Conservation (phyloP, 75 land plant genomes). For the Azolla pinnata region DNA sequence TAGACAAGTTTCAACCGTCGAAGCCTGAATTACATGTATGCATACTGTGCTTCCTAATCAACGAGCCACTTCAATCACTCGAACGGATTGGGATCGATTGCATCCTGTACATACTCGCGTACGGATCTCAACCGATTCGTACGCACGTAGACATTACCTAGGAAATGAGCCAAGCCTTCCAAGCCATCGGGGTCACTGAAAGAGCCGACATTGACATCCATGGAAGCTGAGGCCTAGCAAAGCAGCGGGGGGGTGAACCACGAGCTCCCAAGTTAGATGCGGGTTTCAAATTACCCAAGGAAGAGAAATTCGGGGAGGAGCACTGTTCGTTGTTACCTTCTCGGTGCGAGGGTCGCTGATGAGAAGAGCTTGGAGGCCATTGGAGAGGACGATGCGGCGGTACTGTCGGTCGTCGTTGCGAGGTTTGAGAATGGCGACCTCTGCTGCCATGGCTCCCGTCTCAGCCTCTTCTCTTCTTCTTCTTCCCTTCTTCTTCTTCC, state of each 20-base stretch:
- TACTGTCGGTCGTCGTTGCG: slow-evolving; percentile 72
- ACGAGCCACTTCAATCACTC: too few relatives aligned
- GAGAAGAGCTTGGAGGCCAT: slow-evolving; percentile 71
- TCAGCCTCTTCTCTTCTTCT: too few relatives aligned
- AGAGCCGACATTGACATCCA: slow-evolving; percentile 75
- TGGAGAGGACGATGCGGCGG: slow-evolving; percentile 52
- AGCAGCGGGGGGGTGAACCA: too few relatives aligned
- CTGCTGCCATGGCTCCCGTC: slow-evolving; percentile 15
- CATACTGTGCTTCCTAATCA: too few relatives aligned
- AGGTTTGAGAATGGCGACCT: slow-evolving; percentile 56
- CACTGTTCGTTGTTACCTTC: slow-evolving; percentile 59
- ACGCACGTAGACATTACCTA: too few relatives aligned
- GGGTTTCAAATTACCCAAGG: background rate
- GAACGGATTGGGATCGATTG: too few relatives aligned
- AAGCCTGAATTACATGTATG: too few relatives aligned
- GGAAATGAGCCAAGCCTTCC: slow-evolving; percentile 89
- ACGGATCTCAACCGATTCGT: too few relatives aligned
- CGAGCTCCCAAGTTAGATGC: background rate
- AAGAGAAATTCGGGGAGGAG: background rate
- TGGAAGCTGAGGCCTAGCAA: slow-evolving; percentile 87
- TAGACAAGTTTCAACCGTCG: too few relatives aligned
- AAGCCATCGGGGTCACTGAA: slow-evolving; percentile 87
- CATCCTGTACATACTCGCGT: too few relatives aligned
- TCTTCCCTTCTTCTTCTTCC: too few relatives aligned
- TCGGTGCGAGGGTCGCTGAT: slow-evolving; percentile 95